Base-by-base conservation (phyloP, 202 grass and related monocot genomes). In the Elaeis oleifera region DNA sequence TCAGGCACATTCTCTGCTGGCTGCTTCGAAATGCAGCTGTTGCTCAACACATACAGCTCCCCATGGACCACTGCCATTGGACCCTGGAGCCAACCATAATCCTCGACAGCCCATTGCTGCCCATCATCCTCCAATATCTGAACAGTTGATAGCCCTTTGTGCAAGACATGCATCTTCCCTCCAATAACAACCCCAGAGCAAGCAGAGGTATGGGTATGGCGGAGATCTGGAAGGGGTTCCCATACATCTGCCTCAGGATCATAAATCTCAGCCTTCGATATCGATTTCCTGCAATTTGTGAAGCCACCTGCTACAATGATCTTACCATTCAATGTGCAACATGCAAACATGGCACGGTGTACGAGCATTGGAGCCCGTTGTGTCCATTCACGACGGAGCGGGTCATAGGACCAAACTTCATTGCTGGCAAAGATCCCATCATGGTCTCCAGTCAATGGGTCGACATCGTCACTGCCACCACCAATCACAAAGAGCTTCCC, bases 401-500 rank as follows among this genome's bases (percentile, higher is more conserved):
- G 85, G 69, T 92, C 85, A 73, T 89, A 97, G 55, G 82, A 92
- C 94, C 94, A 92, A 74, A 97, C 85, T 79, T 97, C 88, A 55
- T 89, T 90, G 80, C 94, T 92, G 6, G 94, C 88, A 84, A 97
- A 97, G 69, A 97, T 84, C 25, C 72, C 69, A 24, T 97, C 94
- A 36, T 97, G 85, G 55, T 97, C 94, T 52, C 94, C 94, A 18
- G 87, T 97, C 74, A 85, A 84, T 1, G 85, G 94, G 65, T 97
- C 94, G 59, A 97, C 94, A 71, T 84, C 61, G 69, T 97, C 94
- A 67, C 88, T 92, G 32, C 94, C 92, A 67, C 94, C 94, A 49
- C 94, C 94, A 61, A 97, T 92, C 31, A 97, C 84, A 75, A 84
- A 97, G 66, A 97, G 85, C 60, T 92, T 97, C 16, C 94, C 88